Percentiles rank a stretch among this genome's conserved stretches.
Conservation (phyloP, 108 stramenopile species). For the Stephanodiscus triporus region DNA sequence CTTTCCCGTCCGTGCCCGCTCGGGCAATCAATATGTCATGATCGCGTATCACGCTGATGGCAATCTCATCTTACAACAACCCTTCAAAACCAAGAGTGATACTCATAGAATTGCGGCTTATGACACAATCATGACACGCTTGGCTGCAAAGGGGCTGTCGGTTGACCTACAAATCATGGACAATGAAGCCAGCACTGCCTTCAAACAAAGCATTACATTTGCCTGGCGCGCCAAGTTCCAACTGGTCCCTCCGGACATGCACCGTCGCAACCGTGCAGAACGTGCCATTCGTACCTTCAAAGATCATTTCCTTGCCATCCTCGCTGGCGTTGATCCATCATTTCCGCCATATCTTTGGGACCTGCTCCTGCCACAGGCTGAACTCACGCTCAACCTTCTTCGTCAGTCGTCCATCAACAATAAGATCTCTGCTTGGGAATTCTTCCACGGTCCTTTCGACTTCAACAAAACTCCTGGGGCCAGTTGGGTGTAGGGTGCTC, state of each 20-base stretch:
- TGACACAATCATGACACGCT: neutral
- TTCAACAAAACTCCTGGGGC: slow-evolving; percentile 43
- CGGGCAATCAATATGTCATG: neutral
- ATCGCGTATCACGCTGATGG: neutral
- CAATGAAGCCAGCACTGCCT: slow-evolving; percentile 1
- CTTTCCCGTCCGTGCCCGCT: neutral
- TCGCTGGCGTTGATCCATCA: slow-evolving; percentile 17
- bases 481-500: slow-evolving; percentile 34
- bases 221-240: slow-evolving; percentile 21
- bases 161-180: neutral
- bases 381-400: slow-evolving; percentile 42
- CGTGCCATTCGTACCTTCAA: slow-evolving; percentile 54
- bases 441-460: slow-evolving; percentile 18
- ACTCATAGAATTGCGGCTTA: neutral
- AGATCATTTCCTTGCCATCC: slow-evolving; percentile 46
- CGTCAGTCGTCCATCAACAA: slow-evolving; percentile 41
- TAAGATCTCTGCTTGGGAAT: slow-evolving; percentile 5
- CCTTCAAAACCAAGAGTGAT: slow-evolving; percentile 1
- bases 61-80: neutral
- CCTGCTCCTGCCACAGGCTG: neutral
- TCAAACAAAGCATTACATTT: neutral
- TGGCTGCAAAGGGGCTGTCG: neutral
- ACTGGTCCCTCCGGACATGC: slow-evolving; percentile 33
- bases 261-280: slow-evolving; percentile 2
- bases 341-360: slow-evolving; percentile 45